A percentile compares a stretch with the other conserved stretches of the same genome.
phyloP scores from a whole-genome alignment of 2,329 filamentous ascomycete genomes.

The Penicillium digitatum region DNA sequence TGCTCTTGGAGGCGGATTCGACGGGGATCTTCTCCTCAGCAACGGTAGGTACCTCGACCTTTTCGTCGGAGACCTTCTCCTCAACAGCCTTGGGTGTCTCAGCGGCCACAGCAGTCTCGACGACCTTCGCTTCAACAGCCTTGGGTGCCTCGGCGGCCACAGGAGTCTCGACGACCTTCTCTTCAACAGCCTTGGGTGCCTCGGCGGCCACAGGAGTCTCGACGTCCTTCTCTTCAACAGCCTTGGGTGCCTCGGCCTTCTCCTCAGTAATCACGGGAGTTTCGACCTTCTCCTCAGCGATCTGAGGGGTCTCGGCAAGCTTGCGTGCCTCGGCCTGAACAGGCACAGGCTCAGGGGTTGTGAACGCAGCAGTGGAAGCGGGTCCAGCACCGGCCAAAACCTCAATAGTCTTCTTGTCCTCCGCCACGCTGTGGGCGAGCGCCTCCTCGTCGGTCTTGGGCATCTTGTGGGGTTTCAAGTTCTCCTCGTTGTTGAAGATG shows the following conservation, averaged over 20 bases:
- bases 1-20: slow-evolving; percentile 4
- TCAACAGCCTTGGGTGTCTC: slow-evolving; percentile 5
- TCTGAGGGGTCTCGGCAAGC: slow-evolving; percentile 2
- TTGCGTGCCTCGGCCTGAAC: slow-evolving; percentile 5
- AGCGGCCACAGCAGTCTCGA: not conserved
- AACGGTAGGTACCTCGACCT: not conserved
- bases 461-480: slow-evolving; percentile 34
- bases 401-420: slow-evolving; percentile 18
- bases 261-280: too few relatives aligned
- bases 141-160: not conserved
- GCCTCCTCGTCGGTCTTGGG: slow-evolving; percentile 33
- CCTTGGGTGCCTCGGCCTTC: too few relatives aligned
- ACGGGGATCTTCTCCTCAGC: slow-evolving; percentile 7
- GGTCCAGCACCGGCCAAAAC: slow-evolving; percentile 20
- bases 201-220: too few relatives aligned
- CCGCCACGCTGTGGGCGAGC: slow-evolving; percentile 11
- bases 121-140: not conserved
- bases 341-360: slow-evolving; percentile 19
- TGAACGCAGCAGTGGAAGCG: slow-evolving; percentile 20
- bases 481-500: slow-evolving; percentile 29
- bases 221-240: too few relatives aligned
- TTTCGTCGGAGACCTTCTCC: slow-evolving; percentile 8
- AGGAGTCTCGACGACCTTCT: not conserved
- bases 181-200: too few relatives aligned
- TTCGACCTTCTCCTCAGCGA: not conserved